Conservation (phyloP, 768 basidiomycete genomes). For the Tephrocybe rancida region DNA sequence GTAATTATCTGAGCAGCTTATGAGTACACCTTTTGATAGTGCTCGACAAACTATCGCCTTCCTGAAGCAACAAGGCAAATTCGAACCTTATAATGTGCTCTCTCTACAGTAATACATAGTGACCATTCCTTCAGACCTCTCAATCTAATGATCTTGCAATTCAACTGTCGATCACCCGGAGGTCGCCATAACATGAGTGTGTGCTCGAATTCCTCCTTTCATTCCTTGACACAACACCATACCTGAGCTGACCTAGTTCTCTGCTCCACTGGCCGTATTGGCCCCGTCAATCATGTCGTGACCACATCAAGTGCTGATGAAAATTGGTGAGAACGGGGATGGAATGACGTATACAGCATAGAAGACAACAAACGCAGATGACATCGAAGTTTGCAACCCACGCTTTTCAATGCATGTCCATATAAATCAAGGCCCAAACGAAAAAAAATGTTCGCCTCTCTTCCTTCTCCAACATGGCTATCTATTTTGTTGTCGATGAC, state of each 20-base stretch:
- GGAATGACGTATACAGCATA: not conserved
- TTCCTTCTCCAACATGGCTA: conserved; percentile 3
- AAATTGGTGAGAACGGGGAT: not conserved
- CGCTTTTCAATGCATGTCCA: not conserved
- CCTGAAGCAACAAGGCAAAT: conserved; percentile 7
- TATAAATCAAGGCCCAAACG: not conserved
- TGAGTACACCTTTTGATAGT: conserved; percentile 2
- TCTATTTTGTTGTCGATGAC: conserved; percentile 40
- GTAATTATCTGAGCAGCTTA: not conserved
- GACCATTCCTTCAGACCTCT: not conserved
- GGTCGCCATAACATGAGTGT: not conserved
- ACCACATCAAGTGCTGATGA: not conserved
- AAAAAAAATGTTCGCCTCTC: not conserved
- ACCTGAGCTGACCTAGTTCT: not conserved
- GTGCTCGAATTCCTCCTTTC: not conserved
- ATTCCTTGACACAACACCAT: too few species aligned
- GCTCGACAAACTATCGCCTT: conserved; percentile 17
- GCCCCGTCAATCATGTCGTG: not conserved
- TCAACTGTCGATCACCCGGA: too few species aligned
- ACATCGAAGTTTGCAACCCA: not conserved
- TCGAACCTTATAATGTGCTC: not conserved
- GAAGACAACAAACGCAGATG: not conserved
- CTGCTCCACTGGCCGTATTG: not conserved
- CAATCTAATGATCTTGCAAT: too few species aligned
- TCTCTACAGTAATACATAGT: conserved; percentile 9